Evolutionary conservation across 164 flowering plant species (phyloP), one percentile per base, ranked within the genome.

Genomic region (Litsea cubeba): DNA sequence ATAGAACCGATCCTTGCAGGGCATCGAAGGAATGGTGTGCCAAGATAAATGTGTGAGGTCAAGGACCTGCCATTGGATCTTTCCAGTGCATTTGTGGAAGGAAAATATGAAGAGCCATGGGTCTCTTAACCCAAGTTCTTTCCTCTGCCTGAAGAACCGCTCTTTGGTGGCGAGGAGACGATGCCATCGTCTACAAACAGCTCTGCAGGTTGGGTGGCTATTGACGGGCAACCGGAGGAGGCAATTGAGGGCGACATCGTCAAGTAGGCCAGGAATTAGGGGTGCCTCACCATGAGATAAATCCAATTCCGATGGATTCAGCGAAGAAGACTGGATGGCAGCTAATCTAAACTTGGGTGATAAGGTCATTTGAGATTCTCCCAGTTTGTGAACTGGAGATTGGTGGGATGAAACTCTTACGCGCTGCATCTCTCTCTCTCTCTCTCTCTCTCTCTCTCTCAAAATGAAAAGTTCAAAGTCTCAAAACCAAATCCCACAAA

Each of bases 221-320:
- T 84, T 78, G 23, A 91, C 91, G n/a, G 98, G 98, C 1, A 94
- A 74, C 60, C 91, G 85, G 6, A 94, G 91, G 65, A 94, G 94
- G 81, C 98, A 94, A 71, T 85, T 85, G 12, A 91, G 85, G 10
- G 97, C 88, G 50, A 94, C 74, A 74, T 94, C 98, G 79, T 92
- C 97, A 1, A 97, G 97, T 70, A 94, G 95, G 22, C 98, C 98
- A 0, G 95, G 97, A 74, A 92, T 88, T 10, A 92, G 81, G 2
- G 88, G 86, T 51, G 79, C 90, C 28, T 82, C 86, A 17, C 49
- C 65, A 1, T 78, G 72, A 30, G 87, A 79, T 49, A 78, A 28
- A 50, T 88, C 91, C 1, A 77, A 69, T 57, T 89, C 91, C 2
- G 79, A 32, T 2, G 84, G 82, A 79, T 77, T 77, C 30, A 79